Evolutionary conservation across 1,284 basidiomycete species (phyloP), one percentile per base, ranked within the genome.

Genomic region (Ustilago tritici): DNA sequence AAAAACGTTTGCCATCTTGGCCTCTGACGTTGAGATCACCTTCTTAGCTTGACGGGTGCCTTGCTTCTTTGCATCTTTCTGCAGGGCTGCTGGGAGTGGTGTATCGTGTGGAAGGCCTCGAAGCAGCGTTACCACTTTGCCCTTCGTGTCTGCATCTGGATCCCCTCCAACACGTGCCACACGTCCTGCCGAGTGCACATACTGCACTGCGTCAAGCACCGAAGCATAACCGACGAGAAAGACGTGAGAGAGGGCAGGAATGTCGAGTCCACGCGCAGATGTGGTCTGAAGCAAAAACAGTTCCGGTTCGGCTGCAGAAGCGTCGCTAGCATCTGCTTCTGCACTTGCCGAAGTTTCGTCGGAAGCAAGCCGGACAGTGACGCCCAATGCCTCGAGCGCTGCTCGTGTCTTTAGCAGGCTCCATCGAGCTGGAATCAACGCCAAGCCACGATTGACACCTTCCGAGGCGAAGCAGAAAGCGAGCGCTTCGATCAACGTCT

Each of bases 161-260:
- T 61, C 52, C 6, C 57, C 50, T n/a, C 82, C 79, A 23, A 85
- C 68, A 15, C 84, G 80, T 34, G 81, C 66, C 12, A 79, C 84
- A 28, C 84, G 80, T 7, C 84, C 84, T 7, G 84, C 84, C 19
- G 81, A 60, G 52, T 86, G 84, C 10, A 78, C 80, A 62, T 86
- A 86, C 40, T 78, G 75, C 40, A 82, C 77, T 2, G 84, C 74
- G 52, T 84, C 81, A 11, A 76, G 65, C 23, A 85, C 81, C 0
- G 81, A 75, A 7, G 72, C 61, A n/a, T 79, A 58, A 6, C 84
- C 84, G 4, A 86, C 59, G 8, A 84, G 57, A 49, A 84, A 86
- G 32, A 85, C 83, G 53, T 86, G 84, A 47, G 71, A 73, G 19
- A 86, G 80, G 17, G 54, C 65, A 1, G 82, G 82, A 41, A 86